Base-by-base conservation (phyloP, 305 asterid genomes). In the Fraxinus dipetala region DNA sequence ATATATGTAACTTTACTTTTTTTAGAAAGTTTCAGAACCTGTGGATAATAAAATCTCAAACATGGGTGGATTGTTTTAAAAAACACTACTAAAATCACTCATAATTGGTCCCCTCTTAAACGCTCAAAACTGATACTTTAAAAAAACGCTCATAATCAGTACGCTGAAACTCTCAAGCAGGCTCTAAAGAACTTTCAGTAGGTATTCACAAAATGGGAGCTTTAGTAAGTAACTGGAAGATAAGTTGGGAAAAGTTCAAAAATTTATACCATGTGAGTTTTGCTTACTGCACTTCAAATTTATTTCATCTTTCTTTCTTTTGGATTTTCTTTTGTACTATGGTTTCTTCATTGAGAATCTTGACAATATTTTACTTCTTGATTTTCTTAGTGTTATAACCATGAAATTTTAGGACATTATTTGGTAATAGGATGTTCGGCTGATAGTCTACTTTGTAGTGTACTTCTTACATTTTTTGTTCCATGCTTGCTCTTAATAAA, bases 361-460 rank as follows among this genome's bases (percentile, higher is more conserved):
- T 31, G 56, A 77, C 70, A 11, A 30, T 38, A 59, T 14, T 36
- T 43, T 80, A n/a, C 73, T 32, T 36, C 36, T 32, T 35, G 48
- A 73, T 45, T 63, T 63, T 63, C 61, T 45, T 38, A 34, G 16
- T 73, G 20, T 36, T 67, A 54, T 18, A 69, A 43, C 72, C 75
- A 28, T 30, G 76, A 70, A 59, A 40, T 67, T 34, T 54, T 45
- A 65, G 80, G 59, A 32, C 76, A 34, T 30, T 83, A 75, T 73
- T 26, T 82, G 80, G 79, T 63, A 9, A 26, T 63, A 63, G 61
- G 22, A 16, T 45, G 8, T 78, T 40, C 3, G 32, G 72, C 16
- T 36, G 28, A 20, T 75, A 36, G 24, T 51, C 59, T 40, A 76
- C 54, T 65, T 56, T 38, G 24, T 48, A 54, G 30, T 61, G 48